Evolutionary conservation across 441 rosid genomes (phyloP).

Genomic region (Pelargonium fulgidum): DNA sequence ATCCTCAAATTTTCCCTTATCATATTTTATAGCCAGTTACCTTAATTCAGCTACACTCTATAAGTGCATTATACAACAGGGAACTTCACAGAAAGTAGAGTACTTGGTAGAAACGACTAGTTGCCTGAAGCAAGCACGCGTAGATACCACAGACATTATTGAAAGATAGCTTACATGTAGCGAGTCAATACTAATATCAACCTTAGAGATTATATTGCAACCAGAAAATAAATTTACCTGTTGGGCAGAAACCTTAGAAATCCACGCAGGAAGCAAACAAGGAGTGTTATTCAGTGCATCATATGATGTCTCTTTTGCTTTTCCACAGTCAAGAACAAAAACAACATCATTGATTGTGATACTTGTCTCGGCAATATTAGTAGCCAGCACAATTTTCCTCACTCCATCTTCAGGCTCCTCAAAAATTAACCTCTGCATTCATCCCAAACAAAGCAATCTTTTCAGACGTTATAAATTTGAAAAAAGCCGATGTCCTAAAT

Average conservation of each 20-base stretch:
- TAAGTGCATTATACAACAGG: too few species aligned
- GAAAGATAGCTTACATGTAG: not conserved
- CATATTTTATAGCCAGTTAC: too few species aligned
- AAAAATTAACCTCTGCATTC: constrained; percentile 76
- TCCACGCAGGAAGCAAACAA: constrained; percentile 95
- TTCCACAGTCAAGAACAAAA: constrained; percentile 96
- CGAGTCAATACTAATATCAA: not conserved
- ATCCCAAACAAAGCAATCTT: constrained; percentile 20
- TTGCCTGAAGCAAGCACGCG: too few species aligned
- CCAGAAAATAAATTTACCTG: constrained; percentile 47
- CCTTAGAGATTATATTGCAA: not conserved
- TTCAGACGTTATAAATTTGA: not conserved
- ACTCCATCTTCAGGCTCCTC: constrained; percentile 70
- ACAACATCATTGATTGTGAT: constrained; percentile 92
- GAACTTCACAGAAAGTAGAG: too few species aligned
- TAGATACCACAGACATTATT: not conserved
- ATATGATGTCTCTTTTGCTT: constrained; percentile 97
- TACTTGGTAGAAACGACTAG: too few species aligned
- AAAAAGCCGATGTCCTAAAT: not conserved
- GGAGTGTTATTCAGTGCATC: constrained; percentile 99
- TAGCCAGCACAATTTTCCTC: constrained; percentile 89
- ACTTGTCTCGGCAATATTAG: constrained; percentile 99
- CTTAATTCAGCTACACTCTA: too few species aligned
- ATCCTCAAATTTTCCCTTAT: too few species aligned
- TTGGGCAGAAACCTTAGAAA: constrained; percentile 88